A percentile compares a stretch with the other conserved stretches of the same genome.
Conservation (phyloP, 352 stramenopile genomes). For the Globisporangium rhizosaccharum region DNA sequence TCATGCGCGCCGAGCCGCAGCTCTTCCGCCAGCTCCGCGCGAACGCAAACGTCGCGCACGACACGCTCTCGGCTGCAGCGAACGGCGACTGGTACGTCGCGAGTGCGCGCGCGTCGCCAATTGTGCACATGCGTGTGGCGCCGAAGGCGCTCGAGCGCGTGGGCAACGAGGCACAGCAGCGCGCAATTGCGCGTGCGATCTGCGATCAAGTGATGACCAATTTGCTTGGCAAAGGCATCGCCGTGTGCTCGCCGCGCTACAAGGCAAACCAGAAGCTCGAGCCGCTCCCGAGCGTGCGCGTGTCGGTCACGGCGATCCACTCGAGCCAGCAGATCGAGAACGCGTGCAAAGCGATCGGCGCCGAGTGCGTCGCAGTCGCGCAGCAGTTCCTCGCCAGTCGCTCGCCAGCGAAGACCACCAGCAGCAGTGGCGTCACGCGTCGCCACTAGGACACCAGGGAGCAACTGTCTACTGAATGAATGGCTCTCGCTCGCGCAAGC, state of each 20-base stretch:
- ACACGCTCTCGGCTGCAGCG: conserved; percentile 33
- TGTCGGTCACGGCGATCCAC: conserved; percentile 73
- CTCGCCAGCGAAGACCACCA: conserved; percentile 19
- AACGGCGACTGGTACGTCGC: conserved; percentile 44
- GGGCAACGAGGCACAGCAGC: conserved; percentile 41
- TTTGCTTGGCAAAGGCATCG: conserved; percentile 52
- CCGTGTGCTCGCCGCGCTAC: conserved; percentile 69
- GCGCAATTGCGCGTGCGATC: conserved; percentile 42
- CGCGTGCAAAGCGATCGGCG: conserved; percentile 51
- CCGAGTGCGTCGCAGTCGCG: conserved; percentile 47
- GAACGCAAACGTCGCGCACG: conserved; percentile 59
- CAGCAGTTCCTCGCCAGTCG: conserved; percentile 35
- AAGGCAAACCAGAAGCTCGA: conserved; percentile 59
- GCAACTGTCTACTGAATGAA: background rate
- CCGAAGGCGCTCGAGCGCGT: conserved; percentile 32
- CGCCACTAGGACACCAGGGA: conserved; percentile 26
- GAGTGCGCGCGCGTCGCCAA: conserved; percentile 57
- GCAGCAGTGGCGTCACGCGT: conserved; percentile 21
- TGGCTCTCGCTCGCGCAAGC: background rate
- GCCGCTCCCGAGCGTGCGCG: conserved; percentile 63
- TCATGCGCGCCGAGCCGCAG: conserved; percentile 77
- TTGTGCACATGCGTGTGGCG: conserved; percentile 62
- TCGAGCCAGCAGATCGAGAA: conserved; percentile 44
- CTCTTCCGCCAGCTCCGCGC: conserved; percentile 64
- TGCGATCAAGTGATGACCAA: conserved; percentile 65